A percentile compares a stretch with the other conserved stretches of the same genome.
Conservation (phyloP, 441 rosid genomes). For the Croton setiger region DNA sequence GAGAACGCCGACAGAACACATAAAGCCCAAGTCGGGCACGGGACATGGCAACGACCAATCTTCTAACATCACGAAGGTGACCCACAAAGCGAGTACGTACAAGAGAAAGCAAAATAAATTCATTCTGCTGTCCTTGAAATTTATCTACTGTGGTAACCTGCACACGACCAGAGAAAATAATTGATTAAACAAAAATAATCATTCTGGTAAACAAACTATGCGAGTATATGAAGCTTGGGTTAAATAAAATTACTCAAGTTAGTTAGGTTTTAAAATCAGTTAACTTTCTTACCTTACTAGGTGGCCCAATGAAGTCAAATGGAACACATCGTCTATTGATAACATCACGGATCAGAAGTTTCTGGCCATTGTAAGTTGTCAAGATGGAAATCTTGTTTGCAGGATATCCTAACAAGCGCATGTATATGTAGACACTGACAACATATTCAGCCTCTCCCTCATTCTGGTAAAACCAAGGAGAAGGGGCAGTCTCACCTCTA, state of each 20-base stretch:
- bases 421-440: slow-evolving; percentile 96
- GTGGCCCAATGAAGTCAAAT: slow-evolving; percentile 84
- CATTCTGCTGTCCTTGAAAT: slow-evolving; percentile 99
- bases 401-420: slow-evolving; percentile 96
- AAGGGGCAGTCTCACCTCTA: slow-evolving; percentile 91
- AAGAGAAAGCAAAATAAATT: slow-evolving; percentile 85
- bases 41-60: slow-evolving; percentile 98
- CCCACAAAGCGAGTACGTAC: slow-evolving; percentile 98
- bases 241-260: not conserved
- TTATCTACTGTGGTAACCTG: slow-evolving; percentile 98
- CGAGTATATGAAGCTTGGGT: too few relatives aligned
- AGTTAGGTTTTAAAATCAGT: not conserved
- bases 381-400: slow-evolving; percentile 94
- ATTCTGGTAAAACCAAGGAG: slow-evolving; percentile 99
- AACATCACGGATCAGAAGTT: slow-evolving; percentile 98
- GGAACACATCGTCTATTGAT: slow-evolving; percentile 90
- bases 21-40: slow-evolving; percentile 96
- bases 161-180: not conserved
- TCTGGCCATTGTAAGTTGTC: slow-evolving; percentile 98
- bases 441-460: slow-evolving; percentile 98
- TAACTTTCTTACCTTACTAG: slow-evolving; percentile 64
- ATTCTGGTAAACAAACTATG: too few relatives aligned
- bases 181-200: too few relatives aligned
- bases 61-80: slow-evolving; percentile 96
- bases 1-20: slow-evolving; percentile 87